phyloP scores from a whole-genome alignment of 1,284 basidiomycete genomes.

The Malassezia yamatoensis region DNA sequence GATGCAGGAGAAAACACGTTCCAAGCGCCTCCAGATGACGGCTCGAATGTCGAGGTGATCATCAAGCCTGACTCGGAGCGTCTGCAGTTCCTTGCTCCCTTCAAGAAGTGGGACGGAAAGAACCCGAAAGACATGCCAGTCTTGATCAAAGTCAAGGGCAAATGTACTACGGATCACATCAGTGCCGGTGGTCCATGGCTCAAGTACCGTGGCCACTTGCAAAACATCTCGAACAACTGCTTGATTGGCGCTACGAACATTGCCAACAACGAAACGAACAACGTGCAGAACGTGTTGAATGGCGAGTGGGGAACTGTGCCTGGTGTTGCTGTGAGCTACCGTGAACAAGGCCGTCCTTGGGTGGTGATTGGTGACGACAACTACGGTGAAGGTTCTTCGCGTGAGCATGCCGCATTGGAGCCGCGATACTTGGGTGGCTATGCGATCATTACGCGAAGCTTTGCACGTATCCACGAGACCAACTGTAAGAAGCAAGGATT shows the following conservation, averaged over 20 bases:
- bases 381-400: conserved; percentile 96
- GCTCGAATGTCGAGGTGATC: conserved; percentile 70
- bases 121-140: conserved; percentile 78
- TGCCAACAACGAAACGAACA: conserved; percentile 92
- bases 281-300: conserved; percentile 75
- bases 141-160: conserved; percentile 96
- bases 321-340: conserved; percentile 73
- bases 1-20: conserved; percentile 95
- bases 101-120: conserved; percentile 86
- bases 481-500: conserved; percentile 63
- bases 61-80: conserved; percentile 83
- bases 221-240: conserved; percentile 98
- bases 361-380: conserved; percentile 71
- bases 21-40: conserved; percentile 83
- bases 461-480: conserved; percentile 96
- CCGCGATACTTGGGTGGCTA: conserved; percentile 90
- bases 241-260: conserved; percentile 88
- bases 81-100: conserved; percentile 84
- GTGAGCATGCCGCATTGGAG: conserved; percentile 95
- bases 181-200: conserved; percentile 96
- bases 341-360: conserved; percentile 82
- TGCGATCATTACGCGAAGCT: conserved; percentile 90
- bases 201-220: conserved; percentile 96
- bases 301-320: conserved; percentile 81
- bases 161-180: conserved; percentile 71